Percentiles rank a stretch among this genome's conserved stretches.
Evolutionary conservation across 768 basidiomycete genomes (phyloP).

Genomic region (Phylloporus rhodoxanthus): DNA sequence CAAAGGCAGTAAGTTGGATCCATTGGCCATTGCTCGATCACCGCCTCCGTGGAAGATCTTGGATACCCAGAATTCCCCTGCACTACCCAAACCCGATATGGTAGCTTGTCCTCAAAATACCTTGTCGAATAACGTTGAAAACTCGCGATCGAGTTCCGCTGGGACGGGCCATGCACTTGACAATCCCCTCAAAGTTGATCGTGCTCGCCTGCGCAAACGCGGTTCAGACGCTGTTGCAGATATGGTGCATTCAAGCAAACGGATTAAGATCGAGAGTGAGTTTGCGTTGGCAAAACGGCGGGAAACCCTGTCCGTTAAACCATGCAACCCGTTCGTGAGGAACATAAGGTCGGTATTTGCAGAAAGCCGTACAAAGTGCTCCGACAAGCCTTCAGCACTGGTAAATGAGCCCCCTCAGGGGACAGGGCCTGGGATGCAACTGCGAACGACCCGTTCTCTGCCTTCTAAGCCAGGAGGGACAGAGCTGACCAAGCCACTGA

Average conservation of each 20-base stretch:
- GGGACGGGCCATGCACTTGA: constrained; percentile 5
- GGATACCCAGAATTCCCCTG: background rate
- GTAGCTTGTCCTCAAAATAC: background rate
- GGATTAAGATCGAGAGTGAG: constrained; percentile 18
- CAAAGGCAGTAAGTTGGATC: constrained; percentile 11
- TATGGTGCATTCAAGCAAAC: constrained; percentile 18
- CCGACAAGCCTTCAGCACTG: background rate
- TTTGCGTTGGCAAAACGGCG: constrained; percentile 14
- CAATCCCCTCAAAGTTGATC: constrained; percentile 17
- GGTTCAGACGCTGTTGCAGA: constrained; percentile 15
- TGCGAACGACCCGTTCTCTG: constrained; percentile 9
- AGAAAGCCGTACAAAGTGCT: background rate
- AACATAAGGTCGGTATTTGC: constrained; percentile 16
- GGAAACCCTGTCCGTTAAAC: background rate
- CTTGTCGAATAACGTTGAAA: background rate
- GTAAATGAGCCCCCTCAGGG: background rate
- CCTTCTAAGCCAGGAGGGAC: constrained; percentile 1
- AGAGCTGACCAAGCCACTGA: constrained; percentile 15
- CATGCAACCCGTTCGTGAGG: constrained; percentile 22
- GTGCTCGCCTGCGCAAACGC: constrained; percentile 23
- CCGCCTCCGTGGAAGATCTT: constrained; percentile 25
- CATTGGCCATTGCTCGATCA: constrained; percentile 23
- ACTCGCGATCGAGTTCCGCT: background rate
- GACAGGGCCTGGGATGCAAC: background rate
- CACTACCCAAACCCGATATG: background rate